These are phyloP conservation scores for Panus rudis DNA, from an alignment of 768 basidiomycete genomes.

Conservation along the genomic window DNA sequence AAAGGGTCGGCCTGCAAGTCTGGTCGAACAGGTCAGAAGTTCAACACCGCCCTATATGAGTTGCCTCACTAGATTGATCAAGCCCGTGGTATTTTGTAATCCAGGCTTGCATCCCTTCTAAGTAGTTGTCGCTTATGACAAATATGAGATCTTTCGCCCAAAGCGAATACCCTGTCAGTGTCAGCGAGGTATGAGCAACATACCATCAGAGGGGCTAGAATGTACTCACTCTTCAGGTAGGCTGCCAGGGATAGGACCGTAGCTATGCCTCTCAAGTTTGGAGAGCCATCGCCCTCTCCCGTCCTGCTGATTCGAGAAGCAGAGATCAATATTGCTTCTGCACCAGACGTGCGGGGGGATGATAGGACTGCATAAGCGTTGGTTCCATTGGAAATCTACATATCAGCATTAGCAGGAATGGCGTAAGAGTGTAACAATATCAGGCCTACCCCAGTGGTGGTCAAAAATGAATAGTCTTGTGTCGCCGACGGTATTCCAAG, in stretches of 20 bases:
- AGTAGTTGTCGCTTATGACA: slow-evolving; percentile 79
- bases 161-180: slow-evolving; percentile 63
- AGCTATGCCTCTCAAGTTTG: slow-evolving; percentile 83
- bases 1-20: slow-evolving; percentile 64
- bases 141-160: slow-evolving; percentile 96
- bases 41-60: not conserved
- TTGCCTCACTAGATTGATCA: slow-evolving; percentile 51
- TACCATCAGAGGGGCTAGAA: not conserved
- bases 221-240: slow-evolving; percentile 76
- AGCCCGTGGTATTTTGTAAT: slow-evolving; percentile 74
- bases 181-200: not conserved
- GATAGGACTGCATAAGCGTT: slow-evolving; percentile 80
- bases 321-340: slow-evolving; percentile 86
- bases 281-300: slow-evolving; percentile 46
- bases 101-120: slow-evolving; percentile 94
- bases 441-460: slow-evolving; percentile 42
- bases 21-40: slow-evolving; percentile 20
- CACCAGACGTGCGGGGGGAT: slow-evolving; percentile 87
- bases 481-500: slow-evolving; percentile 66
- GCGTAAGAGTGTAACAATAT: slow-evolving; percentile 6
- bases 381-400: slow-evolving; percentile 45
- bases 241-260: slow-evolving; percentile 79
- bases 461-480: slow-evolving; percentile 58
- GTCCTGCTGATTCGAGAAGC: slow-evolving; percentile 81
- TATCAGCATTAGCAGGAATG: slow-evolving; percentile 19